A percentile compares a stretch with the other conserved stretches of the same genome.
phyloP scores from a whole-genome alignment of 106 monocot species.

The Posidonia australis region DNA sequence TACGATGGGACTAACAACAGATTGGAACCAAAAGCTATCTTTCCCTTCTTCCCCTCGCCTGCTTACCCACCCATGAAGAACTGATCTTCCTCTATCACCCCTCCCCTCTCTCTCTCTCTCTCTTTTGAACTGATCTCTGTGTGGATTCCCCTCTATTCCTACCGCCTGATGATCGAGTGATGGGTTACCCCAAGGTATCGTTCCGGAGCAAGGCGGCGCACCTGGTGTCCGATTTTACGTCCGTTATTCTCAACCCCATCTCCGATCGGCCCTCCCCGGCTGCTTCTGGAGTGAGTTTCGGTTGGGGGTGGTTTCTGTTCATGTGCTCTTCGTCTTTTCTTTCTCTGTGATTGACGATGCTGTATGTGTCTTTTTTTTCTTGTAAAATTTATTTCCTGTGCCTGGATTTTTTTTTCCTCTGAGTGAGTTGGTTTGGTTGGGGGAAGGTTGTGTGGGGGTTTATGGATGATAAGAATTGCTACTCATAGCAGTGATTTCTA shows the following conservation, averaged over 20 bases:
- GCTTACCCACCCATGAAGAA: too few relatives aligned
- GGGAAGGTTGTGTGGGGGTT: not conserved
- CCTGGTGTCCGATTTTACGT: slow-evolving; percentile 82
- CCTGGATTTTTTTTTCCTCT: too few relatives aligned
- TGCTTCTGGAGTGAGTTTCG: slow-evolving; percentile 34
- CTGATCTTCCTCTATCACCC: too few relatives aligned
- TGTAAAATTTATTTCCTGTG: not conserved
- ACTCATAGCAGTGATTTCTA: not conserved
- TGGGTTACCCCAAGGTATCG: slow-evolving; percentile 44
- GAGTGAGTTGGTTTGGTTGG: not conserved
- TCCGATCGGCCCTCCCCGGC: slow-evolving; percentile 60
- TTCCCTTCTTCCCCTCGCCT: too few relatives aligned
- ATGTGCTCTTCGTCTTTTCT: not conserved
- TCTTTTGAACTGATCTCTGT: too few relatives aligned
- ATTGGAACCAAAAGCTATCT: too few relatives aligned
- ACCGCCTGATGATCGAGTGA: slow-evolving; percentile 11
- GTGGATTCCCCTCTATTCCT: too few relatives aligned
- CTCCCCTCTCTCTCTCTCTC: too few relatives aligned
- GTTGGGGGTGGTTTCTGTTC: not conserved
- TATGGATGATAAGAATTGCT: not conserved
- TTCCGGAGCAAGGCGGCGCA: slow-evolving; percentile 77
- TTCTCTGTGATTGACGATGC: not conserved
- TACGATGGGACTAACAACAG: too few relatives aligned
- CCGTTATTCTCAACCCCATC: slow-evolving; percentile 87
- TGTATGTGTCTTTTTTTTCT: not conserved